Evolutionary conservation across 2,329 filamentous ascomycete genomes (phyloP).

Genomic region (Alternaria dauci): DNA sequence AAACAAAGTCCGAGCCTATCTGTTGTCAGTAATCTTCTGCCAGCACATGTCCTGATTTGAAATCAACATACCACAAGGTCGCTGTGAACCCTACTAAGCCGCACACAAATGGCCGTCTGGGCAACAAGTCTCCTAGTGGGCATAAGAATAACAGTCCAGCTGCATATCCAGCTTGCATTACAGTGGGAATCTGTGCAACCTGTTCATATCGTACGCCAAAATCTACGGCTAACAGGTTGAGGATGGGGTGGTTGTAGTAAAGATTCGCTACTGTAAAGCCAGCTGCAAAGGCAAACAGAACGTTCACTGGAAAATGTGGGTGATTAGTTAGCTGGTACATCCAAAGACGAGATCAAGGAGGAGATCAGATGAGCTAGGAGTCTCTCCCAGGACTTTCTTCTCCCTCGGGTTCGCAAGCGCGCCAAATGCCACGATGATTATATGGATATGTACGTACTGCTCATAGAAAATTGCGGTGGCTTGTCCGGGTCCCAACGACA

Average conservation of each 20-base stretch:
- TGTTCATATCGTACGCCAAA: slow-evolving; percentile 75
- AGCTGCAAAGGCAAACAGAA: slow-evolving; percentile 73
- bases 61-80: slow-evolving; percentile 64
- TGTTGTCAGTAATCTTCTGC: not conserved
- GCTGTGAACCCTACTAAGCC: slow-evolving; percentile 72
- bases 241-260: slow-evolving; percentile 82
- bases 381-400: not conserved
- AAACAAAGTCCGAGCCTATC: slow-evolving; percentile 70
- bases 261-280: slow-evolving; percentile 82
- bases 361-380: too few species aligned
- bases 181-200: slow-evolving; percentile 73
- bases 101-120: slow-evolving; percentile 74
- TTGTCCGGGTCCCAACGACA: slow-evolving; percentile 73
- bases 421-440: not conserved
- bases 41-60: not conserved
- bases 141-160: slow-evolving; percentile 76
- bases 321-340: not conserved
- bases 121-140: slow-evolving; percentile 75
- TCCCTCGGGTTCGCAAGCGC: not conserved
- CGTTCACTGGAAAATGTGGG: slow-evolving; percentile 60
- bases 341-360: not conserved
- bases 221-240: slow-evolving; percentile 76
- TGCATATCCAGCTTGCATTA: slow-evolving; percentile 83
- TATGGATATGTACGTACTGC: slow-evolving; percentile 31
- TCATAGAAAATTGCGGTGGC: slow-evolving; percentile 73